Evolutionary conservation across 2,329 filamentous ascomycete genomes (phyloP), one percentile per base, ranked within the genome.

Genomic region (Hysterium pulicare): DNA sequence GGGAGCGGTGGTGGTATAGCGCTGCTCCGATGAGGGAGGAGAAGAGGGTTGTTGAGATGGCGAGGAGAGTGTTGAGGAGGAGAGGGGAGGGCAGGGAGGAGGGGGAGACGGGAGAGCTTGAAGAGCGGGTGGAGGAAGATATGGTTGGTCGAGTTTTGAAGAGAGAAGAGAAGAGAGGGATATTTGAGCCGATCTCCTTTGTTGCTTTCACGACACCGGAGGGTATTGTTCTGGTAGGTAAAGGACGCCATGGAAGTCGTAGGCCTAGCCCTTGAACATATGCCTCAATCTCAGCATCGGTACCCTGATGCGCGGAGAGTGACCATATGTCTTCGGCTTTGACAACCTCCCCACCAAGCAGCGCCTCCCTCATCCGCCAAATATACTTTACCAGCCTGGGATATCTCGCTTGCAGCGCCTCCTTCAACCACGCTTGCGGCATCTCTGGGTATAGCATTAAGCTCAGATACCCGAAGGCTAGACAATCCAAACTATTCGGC

Each of bases 401-500:
- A 46, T 69, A 71, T 44, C 79, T 77, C 17, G 62, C 65, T 41
- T 69, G 62, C 57, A 87, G 72, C 1, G 75, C 74, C 38, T 80
- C 75, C 44, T 71, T 70, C 4, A 86, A 66, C 82, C 82, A 87
- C 15, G 76, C 64, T 41, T 82, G 77, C 13, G 82, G 79, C 17
- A 86, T 61, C 7, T 76, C 66, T 1, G 83, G 77, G 19, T 77
- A 73, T 1, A 85, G 71, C 72, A 93, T 86, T 38, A 96, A 69
- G 2, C 81, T 77, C 26, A 97, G 71, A 62, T 94, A 95, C 9
- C 84, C 93, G 55, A 88, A 80, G 0, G 82, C 83, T 35, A 96
- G 65, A 60, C 87, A 95, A 65, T 96, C 90, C 19, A 94, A 68
- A 41, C 77, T 81, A 2, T 80, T 81, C 0, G 79, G 74, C n/a